Conservation (phyloP, 352 stramenopile species). For the Phytophthora pinifolia region DNA sequence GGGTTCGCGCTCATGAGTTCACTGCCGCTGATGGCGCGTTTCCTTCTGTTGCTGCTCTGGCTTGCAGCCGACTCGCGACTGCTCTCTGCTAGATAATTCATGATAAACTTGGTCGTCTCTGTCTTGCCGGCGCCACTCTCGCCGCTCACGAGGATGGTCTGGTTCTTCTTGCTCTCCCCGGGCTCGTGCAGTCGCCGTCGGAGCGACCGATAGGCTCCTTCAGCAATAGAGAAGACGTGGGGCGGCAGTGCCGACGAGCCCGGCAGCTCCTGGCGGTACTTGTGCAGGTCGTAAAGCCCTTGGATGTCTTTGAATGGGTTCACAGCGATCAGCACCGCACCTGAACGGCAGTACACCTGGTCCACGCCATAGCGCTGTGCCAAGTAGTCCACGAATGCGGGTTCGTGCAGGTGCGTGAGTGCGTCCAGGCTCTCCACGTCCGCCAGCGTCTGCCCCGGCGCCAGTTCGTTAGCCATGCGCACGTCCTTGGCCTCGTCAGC, state of each 20-base stretch:
- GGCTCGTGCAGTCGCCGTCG: constrained; percentile 35
- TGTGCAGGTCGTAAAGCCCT: constrained; percentile 59
- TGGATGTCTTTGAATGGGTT: constrained; percentile 80
- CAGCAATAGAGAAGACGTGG: constrained; percentile 83
- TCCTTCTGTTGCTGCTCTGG: constrained; percentile 15
- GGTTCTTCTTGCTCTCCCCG: constrained; percentile 67
- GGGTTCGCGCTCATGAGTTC: constrained; percentile 81
- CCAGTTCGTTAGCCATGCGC: constrained; percentile 50
- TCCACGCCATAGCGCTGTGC: constrained; percentile 69
- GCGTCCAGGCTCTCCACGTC: constrained; percentile 71
- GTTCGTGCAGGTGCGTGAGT: constrained; percentile 78
- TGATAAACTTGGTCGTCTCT: constrained; percentile 94
- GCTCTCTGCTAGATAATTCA: constrained; percentile 61
- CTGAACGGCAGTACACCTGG: constrained; percentile 77
- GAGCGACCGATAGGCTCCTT: constrained; percentile 69
- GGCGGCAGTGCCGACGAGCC: constrained; percentile 43
- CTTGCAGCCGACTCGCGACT: constrained; percentile 8
- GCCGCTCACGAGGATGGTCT: constrained; percentile 96
- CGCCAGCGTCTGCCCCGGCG: constrained; percentile 37
- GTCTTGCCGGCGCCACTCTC: constrained; percentile 96
- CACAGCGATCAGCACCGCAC: constrained; percentile 71
- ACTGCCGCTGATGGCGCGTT: constrained; percentile 44
- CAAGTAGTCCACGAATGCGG: constrained; percentile 80
- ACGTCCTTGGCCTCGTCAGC: constrained; percentile 45
- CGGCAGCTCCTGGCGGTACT: constrained; percentile 38